Conservation (phyloP, 768 basidiomycete species). For the Kwoniella dejecticola region DNA sequence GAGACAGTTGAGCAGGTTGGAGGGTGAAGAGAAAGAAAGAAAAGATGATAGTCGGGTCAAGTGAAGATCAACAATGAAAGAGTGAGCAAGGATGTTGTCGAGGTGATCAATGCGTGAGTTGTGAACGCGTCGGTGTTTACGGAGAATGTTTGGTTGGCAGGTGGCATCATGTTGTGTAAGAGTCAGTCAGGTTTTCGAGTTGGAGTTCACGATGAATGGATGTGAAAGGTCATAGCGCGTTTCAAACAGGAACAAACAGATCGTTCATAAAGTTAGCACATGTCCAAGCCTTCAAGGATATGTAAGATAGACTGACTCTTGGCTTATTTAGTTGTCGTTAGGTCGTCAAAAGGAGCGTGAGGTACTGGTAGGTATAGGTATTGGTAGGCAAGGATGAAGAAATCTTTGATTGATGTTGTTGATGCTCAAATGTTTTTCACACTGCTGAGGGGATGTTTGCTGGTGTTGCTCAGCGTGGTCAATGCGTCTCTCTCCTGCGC, state of each 20-base stretch:
- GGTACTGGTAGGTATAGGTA: not conserved
- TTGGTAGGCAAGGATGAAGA: slow-evolving; percentile 12
- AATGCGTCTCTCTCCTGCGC: not conserved
- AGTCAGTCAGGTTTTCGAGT: not conserved
- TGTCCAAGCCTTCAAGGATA: not conserved
- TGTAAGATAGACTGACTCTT: slow-evolving; percentile 13
- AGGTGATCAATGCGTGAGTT: not conserved
- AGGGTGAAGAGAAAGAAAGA: not conserved
- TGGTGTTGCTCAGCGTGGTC: not conserved
- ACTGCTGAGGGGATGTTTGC: not conserved
- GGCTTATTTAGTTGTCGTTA: slow-evolving; percentile 13
- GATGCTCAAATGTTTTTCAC: not conserved
- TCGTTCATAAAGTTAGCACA: not conserved
- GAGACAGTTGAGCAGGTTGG: not conserved
- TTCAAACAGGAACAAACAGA: not conserved
- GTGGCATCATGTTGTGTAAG: not conserved
- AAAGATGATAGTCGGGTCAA: not conserved
- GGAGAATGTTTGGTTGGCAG: not conserved
- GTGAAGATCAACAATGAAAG: no score
- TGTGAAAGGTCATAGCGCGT: slow-evolving; percentile 6
- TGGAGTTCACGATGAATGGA: not conserved
- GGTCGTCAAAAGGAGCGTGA: slow-evolving; percentile 6
- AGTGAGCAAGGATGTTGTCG: no score
- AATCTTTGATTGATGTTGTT: not conserved
- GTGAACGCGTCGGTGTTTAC: slow-evolving; percentile 4